phyloP scores from a whole-genome alignment of 2,329 filamentous ascomycete genomes.

The Clarireedia sp. region DNA sequence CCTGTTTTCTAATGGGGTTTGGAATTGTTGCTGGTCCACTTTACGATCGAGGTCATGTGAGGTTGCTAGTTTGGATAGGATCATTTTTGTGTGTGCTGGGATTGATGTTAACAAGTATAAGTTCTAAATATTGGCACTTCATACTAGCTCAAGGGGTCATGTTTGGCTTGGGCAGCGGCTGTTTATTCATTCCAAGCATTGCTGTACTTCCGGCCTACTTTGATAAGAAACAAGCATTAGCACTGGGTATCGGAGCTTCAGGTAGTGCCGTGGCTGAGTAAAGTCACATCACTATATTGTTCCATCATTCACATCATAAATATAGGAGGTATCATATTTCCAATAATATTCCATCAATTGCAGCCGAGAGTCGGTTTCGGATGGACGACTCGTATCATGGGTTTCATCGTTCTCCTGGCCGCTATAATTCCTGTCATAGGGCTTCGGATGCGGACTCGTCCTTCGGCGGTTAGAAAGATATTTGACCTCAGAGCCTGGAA shows the following conservation, averaged over 20 bases:
- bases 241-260: conserved; percentile 31
- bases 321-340: conserved; percentile 34
- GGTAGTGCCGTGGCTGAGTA: conserved; percentile 30
- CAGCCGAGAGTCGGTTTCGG: conserved; percentile 36
- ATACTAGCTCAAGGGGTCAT: conserved; percentile 37
- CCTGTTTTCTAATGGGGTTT: conserved; percentile 35
- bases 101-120: conserved; percentile 33
- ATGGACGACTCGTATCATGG: conserved; percentile 39
- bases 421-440: background rate
- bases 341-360: conserved; percentile 35
- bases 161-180: conserved; percentile 35
- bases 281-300: background rate
- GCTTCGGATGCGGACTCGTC: background rate
- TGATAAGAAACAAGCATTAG: conserved; percentile 31
- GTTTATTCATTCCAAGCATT: conserved; percentile 34
- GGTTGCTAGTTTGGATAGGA: conserved; percentile 18
- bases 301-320: background rate
- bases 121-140: conserved; percentile 35
- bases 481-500: background rate
- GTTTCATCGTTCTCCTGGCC: conserved; percentile 31
- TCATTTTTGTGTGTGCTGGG: conserved; percentile 30
- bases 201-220: conserved; percentile 37
- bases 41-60: conserved; percentile 35
- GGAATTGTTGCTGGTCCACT: conserved; percentile 33
- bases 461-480: background rate